Evolutionary conservation across 495 filamentous ascomycete genomes (phyloP), one percentile per base, ranked within the genome.

Genomic region (Apiosordaria backusii): DNA sequence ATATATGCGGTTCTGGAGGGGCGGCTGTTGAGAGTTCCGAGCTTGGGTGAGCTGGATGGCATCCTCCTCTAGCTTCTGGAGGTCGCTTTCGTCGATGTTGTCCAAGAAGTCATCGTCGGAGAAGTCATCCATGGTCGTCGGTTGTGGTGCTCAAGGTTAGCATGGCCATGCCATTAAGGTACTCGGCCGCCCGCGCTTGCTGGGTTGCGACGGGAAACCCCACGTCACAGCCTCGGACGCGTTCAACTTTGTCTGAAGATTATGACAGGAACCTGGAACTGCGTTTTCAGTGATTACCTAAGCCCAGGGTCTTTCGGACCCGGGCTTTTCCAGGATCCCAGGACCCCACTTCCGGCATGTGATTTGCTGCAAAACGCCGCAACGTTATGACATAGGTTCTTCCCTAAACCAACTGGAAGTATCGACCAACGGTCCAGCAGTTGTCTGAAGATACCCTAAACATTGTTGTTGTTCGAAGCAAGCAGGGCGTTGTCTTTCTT

Each of bases 71-170:
- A 84, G 77, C 64, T 83, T 74, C 61, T 81, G 72, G 18, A 83
- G 69, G 27, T 70, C 68, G 26, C 74, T 75, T 65, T 75, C 77
- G 72, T 80, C 74, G n/a, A 84, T 75, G 55, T 75, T 69, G 63
- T 82, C 80, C 69, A 55, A n/a, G 22, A 84, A 75, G 26, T 74
- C 79, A 68, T 82, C 81, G 66, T 84, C 81, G 24, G 77, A 80
- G 53, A 78, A 84, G 10, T 59, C 57, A 74, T 84, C 81, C 78
- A 84, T 81, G 63, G 66, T 61, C 64, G 63, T 54, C 57, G 63
- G 23, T 59, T 24, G 19, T 65, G 27, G 60, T 23, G 67, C 63
- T 54, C 61, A 63, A 24, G 40, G 40, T 6, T 19, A 18, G 60
- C 54, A 64, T 50, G 52, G 16, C 61, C 64, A 45, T 72, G 68